These are phyloP conservation scores for Intubia oerlemansii DNA, from an alignment of 2,329 filamentous ascomycete genomes.

Conservation along the genomic window DNA sequence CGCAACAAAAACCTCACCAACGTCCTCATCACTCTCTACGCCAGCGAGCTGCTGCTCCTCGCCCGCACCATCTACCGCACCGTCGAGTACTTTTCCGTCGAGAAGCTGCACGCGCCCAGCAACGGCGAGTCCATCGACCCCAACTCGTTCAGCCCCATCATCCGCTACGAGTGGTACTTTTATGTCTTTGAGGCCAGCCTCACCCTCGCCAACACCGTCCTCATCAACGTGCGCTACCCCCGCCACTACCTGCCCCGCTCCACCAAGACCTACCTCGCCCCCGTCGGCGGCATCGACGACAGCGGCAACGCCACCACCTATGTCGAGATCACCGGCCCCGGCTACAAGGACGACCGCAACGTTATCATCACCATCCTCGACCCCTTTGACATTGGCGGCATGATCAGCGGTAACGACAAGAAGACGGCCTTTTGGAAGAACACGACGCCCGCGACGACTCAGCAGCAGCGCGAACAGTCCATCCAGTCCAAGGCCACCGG, in stretches of 20 bases:
- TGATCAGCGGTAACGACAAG: conserved; percentile 9
- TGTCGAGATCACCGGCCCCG: conserved; percentile 26
- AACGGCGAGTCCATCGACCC: conserved; percentile 40
- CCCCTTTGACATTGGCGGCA: conserved; percentile 11
- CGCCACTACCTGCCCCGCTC: conserved; percentile 25
- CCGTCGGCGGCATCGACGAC: conserved; percentile 25
- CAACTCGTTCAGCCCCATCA: too few species aligned
- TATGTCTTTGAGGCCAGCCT: conserved; percentile 32
- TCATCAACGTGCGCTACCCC: conserved; percentile 30
- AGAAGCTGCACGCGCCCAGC: conserved; percentile 30
- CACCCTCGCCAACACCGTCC: conserved; percentile 27
- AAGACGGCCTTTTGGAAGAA: conserved; percentile 9
- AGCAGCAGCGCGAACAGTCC: neutral
- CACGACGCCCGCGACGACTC: too few species aligned
- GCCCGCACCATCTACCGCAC: conserved; percentile 34
- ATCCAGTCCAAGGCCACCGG: too few species aligned
- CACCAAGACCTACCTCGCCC: conserved; percentile 26
- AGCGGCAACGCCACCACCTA: too few species aligned
- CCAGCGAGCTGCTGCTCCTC: conserved; percentile 25
- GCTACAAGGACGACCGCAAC: conserved; percentile 25
- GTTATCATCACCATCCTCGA: conserved; percentile 19
- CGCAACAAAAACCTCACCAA: conserved; percentile 13
- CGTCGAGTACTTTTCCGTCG: conserved; percentile 35
- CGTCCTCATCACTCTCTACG: conserved; percentile 27
- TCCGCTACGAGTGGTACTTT: conserved; percentile 38